Base-by-base conservation (phyloP, 2,329 filamentous ascomycete genomes). In the Blastomyces emzantsi region DNA sequence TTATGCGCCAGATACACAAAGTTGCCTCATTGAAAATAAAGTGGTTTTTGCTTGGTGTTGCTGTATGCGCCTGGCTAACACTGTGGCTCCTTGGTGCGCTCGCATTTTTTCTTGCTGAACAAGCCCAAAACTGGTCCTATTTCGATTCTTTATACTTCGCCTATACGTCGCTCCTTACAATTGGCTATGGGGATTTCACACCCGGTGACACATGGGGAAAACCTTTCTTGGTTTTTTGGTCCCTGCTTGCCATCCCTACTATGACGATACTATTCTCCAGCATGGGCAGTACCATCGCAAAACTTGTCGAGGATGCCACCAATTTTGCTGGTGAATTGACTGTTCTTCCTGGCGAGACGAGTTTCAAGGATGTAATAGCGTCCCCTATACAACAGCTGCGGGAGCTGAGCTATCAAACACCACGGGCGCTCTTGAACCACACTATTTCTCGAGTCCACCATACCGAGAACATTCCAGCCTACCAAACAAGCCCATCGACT, bases 291-390 rank as follows among this genome's bases (percentile, higher is more conserved):
- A 76, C 74, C 0, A 64, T 77, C 11, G 80, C 85, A 64, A 82
- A 82, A 64, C 73, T 74, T 9, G 79, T 85, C 71, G 79, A 80
- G 28, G 81, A 85, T 58, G 64, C 80, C n/a, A 83, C 82, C 0
- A 79, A 82, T n/a, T 83, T 79, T 76, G 65, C 84, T 4, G 83
- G 81, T 15, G 79, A 81, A 39, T 67, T 84, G 30, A 85, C 83
- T 1, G 77, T 85, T 22, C 70, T 85, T 1, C 83, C 83, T 1
- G 78, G 77, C 9, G 81, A 83, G 41, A 67, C 77, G 60, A 77
- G 79, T 11, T 71, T 70, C 39, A 64, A 62, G 49, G 60, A 62
- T 30, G 19, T 30, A 41, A 56, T 62, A 7, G 17, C 41, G 19
- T 47, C 39, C 17, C 57, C 57, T 17, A n/a, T 59, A 17, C 70